Percentiles rank a stretch among this genome's conserved stretches.
Evolutionary conservation across 768 basidiomycete species (phyloP).

Genomic region (Nidularia pulvinata): DNA sequence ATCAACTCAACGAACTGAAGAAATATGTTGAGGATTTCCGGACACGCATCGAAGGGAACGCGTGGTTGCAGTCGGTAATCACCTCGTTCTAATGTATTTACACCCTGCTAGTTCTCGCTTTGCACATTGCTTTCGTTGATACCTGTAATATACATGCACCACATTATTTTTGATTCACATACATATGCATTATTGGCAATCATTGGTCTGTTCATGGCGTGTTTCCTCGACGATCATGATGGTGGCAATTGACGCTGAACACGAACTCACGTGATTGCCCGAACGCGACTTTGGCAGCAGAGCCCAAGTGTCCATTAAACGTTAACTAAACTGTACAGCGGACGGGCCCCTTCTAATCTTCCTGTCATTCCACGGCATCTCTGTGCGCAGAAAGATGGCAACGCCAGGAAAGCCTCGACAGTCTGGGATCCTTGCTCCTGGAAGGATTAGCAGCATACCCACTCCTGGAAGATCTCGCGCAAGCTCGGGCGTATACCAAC

Average conservation of each 20-base stretch:
- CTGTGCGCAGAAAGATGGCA: slow-evolving; percentile 18
- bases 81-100: slow-evolving; percentile 22
- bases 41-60: slow-evolving; percentile 72
- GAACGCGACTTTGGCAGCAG: no score
- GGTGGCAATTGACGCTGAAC: no score
- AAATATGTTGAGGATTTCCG: slow-evolving; percentile 64
- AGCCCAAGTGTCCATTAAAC: no score
- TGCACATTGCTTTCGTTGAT: slow-evolving; percentile 6
- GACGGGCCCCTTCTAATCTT: no score
- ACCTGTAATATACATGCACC: not conserved
- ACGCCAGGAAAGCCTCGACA: slow-evolving; percentile 41
- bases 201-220: no score
- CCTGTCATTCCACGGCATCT: not conserved
- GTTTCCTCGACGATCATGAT: no score
- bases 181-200: no score
- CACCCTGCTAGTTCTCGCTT: slow-evolving; percentile 5
- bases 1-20: slow-evolving; percentile 53
- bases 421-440: slow-evolving; percentile 39
- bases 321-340: no score
- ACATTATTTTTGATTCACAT: not conserved
- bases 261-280: no score
- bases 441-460: slow-evolving; percentile 50
- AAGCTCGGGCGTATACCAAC: slow-evolving; percentile 47
- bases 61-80: slow-evolving; percentile 73
- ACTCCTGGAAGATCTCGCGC: slow-evolving; percentile 76